phyloP scores from a whole-genome alignment of 1,139 yeast species.

The Sporopachydermia cereana region DNA sequence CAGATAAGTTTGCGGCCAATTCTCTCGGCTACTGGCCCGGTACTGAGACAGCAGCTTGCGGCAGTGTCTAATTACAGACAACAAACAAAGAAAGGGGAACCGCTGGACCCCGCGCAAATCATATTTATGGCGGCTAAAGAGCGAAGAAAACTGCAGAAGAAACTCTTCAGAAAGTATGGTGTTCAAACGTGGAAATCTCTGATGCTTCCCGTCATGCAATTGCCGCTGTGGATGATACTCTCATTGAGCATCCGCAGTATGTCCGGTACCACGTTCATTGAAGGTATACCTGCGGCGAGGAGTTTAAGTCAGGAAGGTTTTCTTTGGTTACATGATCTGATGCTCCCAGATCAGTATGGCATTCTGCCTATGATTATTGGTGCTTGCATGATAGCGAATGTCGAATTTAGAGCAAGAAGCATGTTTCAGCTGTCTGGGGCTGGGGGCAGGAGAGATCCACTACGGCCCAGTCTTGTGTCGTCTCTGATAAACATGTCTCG shows the following conservation, averaged over 20 bases:
- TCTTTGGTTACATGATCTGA: conserved; percentile 49
- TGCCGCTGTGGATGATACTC: conserved; percentile 81
- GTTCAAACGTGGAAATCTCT: conserved; percentile 78
- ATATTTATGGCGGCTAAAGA: conserved; percentile 65
- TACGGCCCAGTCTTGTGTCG: conserved; percentile 50
- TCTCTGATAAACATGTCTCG: conserved; percentile 55
- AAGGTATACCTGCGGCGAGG: conserved; percentile 40
- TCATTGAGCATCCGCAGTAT: conserved; percentile 65
- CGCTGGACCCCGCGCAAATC: conserved; percentile 64
- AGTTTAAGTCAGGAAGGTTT: conserved; percentile 43
- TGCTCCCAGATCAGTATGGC: conserved; percentile 50
- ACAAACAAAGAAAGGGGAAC: conserved; percentile 8
- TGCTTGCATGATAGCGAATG: conserved; percentile 54
- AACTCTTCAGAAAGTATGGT: conserved; percentile 47
- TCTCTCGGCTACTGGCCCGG: conserved; percentile 64
- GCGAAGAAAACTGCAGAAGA: conserved; percentile 59
- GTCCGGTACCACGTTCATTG: conserved; percentile 50
- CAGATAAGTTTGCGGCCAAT: conserved; percentile 48
- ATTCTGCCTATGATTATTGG: conserved; percentile 65
- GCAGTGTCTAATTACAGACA: conserved; percentile 19
- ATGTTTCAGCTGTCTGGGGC: conserved; percentile 25
- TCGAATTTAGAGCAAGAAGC: conserved; percentile 65
- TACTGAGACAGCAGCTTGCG: conserved; percentile 61
- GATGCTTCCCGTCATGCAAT: conserved; percentile 59
- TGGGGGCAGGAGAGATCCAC: conserved; percentile 27